These are phyloP conservation scores for Colletotrichum lini DNA, from an alignment of 2,329 filamentous ascomycete species.

Conservation along the genomic window DNA sequence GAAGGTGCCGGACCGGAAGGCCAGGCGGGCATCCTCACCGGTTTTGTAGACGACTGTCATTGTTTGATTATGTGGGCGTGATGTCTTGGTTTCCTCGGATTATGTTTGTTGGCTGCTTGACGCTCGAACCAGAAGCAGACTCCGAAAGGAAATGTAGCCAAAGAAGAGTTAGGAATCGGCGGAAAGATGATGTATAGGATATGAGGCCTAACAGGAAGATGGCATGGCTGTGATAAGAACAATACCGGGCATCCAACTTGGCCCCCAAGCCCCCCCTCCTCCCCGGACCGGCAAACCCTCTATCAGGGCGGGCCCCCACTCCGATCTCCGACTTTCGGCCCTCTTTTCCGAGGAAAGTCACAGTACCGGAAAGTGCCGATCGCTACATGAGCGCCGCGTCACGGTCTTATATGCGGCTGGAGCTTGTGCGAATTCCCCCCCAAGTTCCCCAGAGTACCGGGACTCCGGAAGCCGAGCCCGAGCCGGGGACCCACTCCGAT, in stretches of 20 bases:
- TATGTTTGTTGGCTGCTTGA: no score
- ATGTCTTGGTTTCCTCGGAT: no score
- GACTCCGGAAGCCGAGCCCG: constrained; percentile 7
- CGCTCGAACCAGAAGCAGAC: no score
- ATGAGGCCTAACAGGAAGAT: no score
- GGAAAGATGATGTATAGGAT: no score
- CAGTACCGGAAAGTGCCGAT: not conserved
- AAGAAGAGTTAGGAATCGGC: no score
- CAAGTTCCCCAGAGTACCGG: constrained; percentile 5
- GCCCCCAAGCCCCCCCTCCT: no score
- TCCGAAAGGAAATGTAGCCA: no score
- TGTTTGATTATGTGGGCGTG: not conserved
- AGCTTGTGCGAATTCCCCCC: no score
- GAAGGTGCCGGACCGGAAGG: constrained; percentile 57
- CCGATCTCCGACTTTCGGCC: constrained; percentile 40
- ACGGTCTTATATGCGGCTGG: not conserved
- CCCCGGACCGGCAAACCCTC: not conserved
- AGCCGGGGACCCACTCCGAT: constrained; percentile 17
- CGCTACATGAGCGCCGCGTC: not conserved
- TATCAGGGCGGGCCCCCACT: constrained; percentile 36
- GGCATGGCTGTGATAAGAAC: not conserved
- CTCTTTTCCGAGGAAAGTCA: constrained; percentile 23
- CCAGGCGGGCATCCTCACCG: constrained; percentile 58
- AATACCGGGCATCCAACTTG: not conserved
- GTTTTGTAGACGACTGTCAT: constrained; percentile 44